These are phyloP conservation scores for Myxozyma kluyveri DNA, from an alignment of 805 yeast genomes.

Conservation along the genomic window DNA sequence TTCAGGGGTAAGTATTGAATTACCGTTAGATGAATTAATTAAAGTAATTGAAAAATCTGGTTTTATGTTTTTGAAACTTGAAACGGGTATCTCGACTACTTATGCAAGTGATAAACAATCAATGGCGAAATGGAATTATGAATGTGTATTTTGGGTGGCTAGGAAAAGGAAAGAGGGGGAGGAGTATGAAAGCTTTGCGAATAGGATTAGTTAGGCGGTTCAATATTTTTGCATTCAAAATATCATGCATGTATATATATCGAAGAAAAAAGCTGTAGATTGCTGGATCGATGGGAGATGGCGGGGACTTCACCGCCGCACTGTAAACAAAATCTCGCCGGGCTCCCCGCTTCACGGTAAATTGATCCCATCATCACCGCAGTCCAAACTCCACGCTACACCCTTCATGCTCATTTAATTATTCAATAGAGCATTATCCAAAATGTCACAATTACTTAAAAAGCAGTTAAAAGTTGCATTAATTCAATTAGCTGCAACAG, in stretches of 20 bases:
- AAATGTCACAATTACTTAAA: slow-evolving; percentile 11
- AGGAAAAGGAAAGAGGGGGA: slow-evolving; percentile 12
- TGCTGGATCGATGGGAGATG: too few relatives aligned
- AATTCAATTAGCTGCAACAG: slow-evolving; percentile 76
- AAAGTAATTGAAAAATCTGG: slow-evolving; percentile 56
- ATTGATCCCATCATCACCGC: too few relatives aligned
- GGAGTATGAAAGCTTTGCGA: not conserved
- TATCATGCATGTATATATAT: not conserved
- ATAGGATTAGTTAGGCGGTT: not conserved
- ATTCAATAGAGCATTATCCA: too few relatives aligned
- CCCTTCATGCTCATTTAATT: too few relatives aligned
- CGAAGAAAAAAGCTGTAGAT: not conserved
- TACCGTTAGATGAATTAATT: slow-evolving; percentile 64
- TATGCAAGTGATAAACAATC: slow-evolving; percentile 52
- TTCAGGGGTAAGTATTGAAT: slow-evolving; percentile 63
- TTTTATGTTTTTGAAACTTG: slow-evolving; percentile 47
- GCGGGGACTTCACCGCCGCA: too few relatives aligned
- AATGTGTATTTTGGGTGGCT: slow-evolving; percentile 64
- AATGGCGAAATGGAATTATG: slow-evolving; percentile 53
- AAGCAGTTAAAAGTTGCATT: slow-evolving; percentile 53
- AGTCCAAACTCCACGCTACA: too few relatives aligned
- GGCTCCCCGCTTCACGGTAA: too few relatives aligned
- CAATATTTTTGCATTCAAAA: not conserved
- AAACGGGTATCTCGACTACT: slow-evolving; percentile 42
- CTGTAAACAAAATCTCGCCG: too few relatives aligned